Evolutionary conservation across 2,329 filamentous ascomycete genomes (phyloP).

Genomic region (Aspergillus spinulosporus): DNA sequence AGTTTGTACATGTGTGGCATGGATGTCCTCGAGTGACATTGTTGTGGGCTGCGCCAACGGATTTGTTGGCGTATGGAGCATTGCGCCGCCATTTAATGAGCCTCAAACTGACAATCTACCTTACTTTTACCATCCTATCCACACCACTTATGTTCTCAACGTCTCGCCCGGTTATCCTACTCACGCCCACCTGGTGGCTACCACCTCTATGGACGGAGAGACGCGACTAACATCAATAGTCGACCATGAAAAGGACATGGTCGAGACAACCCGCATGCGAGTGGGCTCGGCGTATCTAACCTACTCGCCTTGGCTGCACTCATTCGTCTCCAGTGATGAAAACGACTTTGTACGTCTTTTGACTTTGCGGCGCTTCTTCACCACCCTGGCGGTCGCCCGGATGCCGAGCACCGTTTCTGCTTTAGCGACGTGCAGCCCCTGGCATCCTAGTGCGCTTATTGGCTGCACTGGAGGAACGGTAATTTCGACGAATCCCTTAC

Average conservation of each 20-base stretch:
- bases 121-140: conserved; percentile 39
- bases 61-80: conserved; percentile 56
- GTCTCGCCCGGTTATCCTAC: conserved; percentile 53
- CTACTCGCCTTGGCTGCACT: conserved; percentile 58
- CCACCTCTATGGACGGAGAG: conserved; percentile 57
- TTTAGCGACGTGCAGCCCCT: conserved; percentile 38
- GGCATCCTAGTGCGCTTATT: conserved; percentile 56
- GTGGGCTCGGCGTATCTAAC: conserved; percentile 50
- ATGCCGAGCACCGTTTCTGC: conserved; percentile 41
- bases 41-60: conserved; percentile 59
- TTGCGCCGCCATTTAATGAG: conserved; percentile 25
- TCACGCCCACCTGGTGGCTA: conserved; percentile 54
- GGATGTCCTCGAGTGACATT: conserved; percentile 58
- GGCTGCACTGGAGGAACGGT: conserved; percentile 56
- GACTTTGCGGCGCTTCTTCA: conserved; percentile 55
- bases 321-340: conserved; percentile 57
- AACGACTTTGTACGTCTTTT: conserved; percentile 52
- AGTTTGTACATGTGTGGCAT: conserved; percentile 57
- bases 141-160: conserved; percentile 42
- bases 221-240: conserved; percentile 56
- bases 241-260: conserved; percentile 47
- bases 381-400: conserved; percentile 50
- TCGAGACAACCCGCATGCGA: conserved; percentile 51
- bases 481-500: conserved; percentile 53
- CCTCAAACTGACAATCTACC: conserved; percentile 23